Evolutionary conservation across 2,329 filamentous ascomycete genomes (phyloP), one percentile per base, ranked within the genome.

Genomic region (Trichoderma endophyticum): DNA sequence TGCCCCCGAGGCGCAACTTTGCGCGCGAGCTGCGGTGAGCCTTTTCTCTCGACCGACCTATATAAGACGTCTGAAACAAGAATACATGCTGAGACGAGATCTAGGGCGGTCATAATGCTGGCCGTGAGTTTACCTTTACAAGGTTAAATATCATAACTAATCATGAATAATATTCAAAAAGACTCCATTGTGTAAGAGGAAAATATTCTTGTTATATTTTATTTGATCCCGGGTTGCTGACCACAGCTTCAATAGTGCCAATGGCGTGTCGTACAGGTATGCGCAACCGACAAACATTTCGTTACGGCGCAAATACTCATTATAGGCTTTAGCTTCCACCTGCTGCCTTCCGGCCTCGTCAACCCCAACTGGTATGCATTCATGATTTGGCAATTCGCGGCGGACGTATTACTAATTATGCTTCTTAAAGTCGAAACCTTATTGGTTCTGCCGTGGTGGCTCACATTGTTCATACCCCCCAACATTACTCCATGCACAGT

Each of bases 261-360:
- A 81, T 69, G 81, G 81, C 68, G 78, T 81, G 28, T 81, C 80
- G 7, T 82, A 82, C 73, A 80, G 78, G 80, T 81, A 71, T 63
- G 74, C 75, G 70, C 72, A 70, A 65, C 56, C 69, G 64, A 54
- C 65, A 59, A 65, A 70, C 48, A 73, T 74, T 70, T 34, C 69
- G 15, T n/a, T 18, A 28, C 39, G 39, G 57, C 30, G 57, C 43
- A 26, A 39, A 28, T 6, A 48, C 56, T 70, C 4, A 56, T 79
- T 71, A 80, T 70, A 65, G 71, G n/a, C 43, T 73, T 32, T 83
- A 86, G 86, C 81, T 88, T 89, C 75, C 88, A 91, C 79, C 86
- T 92, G 72, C 82, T 91, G 64, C 88, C 90, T 28, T 92, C 89
- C 71, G 93, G 93, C 73, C 86, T 95, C 73, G 85, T 95, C 75